A percentile compares a stretch with the other conserved stretches of the same genome.
phyloP scores from a whole-genome alignment of 805 yeast genomes.

The Hanseniaspora singularis region DNA sequence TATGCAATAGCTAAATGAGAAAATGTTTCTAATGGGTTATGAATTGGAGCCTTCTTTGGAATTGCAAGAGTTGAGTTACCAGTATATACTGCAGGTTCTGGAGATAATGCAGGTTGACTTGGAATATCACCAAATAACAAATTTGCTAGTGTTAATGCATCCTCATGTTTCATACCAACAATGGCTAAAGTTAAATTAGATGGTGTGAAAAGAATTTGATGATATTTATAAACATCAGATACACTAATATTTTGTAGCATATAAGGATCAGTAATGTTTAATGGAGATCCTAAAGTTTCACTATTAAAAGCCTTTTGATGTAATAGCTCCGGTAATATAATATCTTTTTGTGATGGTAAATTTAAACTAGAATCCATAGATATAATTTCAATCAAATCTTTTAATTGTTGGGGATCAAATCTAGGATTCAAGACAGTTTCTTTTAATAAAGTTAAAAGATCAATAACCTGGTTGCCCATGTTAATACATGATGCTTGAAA shows the following conservation, averaged over 20 bases:
- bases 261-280: constrained; percentile 34
- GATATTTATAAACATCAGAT: constrained; percentile 25
- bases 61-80: constrained; percentile 29
- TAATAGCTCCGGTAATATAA: constrained; percentile 77
- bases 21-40: constrained; percentile 62
- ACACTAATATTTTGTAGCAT: neutral
- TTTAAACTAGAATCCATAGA: neutral
- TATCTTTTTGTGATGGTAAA: constrained; percentile 44
- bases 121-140: constrained; percentile 55
- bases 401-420: constrained; percentile 55
- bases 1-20: constrained; percentile 78
- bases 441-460: constrained; percentile 62
- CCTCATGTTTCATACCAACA: constrained; percentile 66
- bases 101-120: constrained; percentile 23
- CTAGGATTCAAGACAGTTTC: constrained; percentile 69
- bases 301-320: constrained; percentile 68
- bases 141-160: constrained; percentile 53
- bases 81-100: constrained; percentile 1
- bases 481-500: constrained; percentile 94
- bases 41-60: constrained; percentile 40
- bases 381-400: constrained; percentile 69
- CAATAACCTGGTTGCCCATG: constrained; percentile 47
- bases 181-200: constrained; percentile 74
- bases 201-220: constrained; percentile 52
- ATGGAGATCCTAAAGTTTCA: constrained; percentile 73